Percentiles rank a stretch among this genome's conserved stretches.
phyloP scores from a whole-genome alignment of 257 asterid genomes.

The Fraxinus cuspidata region DNA sequence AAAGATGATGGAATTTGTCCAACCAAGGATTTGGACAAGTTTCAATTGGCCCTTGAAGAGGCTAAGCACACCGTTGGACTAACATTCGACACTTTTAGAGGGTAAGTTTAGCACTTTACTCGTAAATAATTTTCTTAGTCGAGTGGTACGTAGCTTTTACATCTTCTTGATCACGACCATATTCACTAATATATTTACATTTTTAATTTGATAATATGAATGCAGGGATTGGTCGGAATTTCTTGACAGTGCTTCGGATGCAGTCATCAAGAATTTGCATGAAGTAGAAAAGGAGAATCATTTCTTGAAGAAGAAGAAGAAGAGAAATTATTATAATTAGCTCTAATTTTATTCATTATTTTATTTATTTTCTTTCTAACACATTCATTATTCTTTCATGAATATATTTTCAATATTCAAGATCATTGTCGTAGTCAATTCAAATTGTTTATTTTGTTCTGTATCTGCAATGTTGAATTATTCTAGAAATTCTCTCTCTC shows the following conservation, averaged over 20 bases:
- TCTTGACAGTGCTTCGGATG: conserved; percentile 60
- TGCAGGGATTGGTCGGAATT: conserved; percentile 82
- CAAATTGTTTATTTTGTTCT: not conserved
- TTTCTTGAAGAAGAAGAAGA: not conserved
- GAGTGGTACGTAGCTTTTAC: not conserved
- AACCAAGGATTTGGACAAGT: conserved; percentile 42
- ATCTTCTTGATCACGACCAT: not conserved
- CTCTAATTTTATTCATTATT: not conserved
- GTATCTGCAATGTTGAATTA: not conserved
- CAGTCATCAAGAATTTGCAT: conserved; percentile 68
- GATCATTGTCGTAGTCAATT: not conserved
- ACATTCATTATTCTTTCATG: not conserved
- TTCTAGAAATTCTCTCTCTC: not conserved
- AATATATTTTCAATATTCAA: not conserved
- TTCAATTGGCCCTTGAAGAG: conserved; percentile 61
- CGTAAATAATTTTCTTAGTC: not conserved
- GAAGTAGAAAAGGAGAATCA: conserved; percentile 56
- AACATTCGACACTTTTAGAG: conserved; percentile 67
- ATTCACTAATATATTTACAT: not conserved
- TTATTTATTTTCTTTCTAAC: not conserved
- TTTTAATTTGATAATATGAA: not conserved
- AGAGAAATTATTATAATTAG: not conserved
- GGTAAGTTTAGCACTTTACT: conserved; percentile 36
- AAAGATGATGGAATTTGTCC: conserved; percentile 47
- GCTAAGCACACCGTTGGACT: conserved; percentile 80